Conservation (phyloP, 345 rosid genomes). For the Populus tremula region DNA sequence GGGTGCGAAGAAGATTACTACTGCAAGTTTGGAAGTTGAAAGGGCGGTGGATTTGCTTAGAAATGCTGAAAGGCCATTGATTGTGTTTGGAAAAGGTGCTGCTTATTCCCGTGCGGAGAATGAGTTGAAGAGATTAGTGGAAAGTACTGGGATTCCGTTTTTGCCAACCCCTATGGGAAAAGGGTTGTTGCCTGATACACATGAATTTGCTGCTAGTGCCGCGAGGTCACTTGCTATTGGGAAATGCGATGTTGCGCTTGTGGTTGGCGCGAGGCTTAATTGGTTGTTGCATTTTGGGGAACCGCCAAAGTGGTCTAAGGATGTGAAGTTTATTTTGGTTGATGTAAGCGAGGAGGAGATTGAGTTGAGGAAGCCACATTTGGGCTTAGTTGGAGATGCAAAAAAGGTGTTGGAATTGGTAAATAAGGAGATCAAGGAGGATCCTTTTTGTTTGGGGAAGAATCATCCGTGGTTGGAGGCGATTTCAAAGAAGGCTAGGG, state of each 20-base stretch:
- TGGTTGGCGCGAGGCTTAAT: conserved; percentile 91
- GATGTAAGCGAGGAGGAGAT: conserved; percentile 81
- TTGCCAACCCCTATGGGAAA: conserved; percentile 98
- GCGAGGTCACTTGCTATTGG: conserved; percentile 97
- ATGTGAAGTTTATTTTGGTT: conserved; percentile 76
- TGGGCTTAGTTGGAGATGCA: conserved; percentile 84
- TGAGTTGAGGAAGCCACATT: conserved; percentile 64
- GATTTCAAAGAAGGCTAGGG: conserved; percentile 61
- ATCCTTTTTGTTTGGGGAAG: conserved; percentile 81
- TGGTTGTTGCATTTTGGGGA: conserved; percentile 97
- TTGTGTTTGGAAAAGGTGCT: conserved; percentile 93
- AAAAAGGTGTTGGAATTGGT: conserved; percentile 61
- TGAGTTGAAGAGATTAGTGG: conserved; percentile 68
- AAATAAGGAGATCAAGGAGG: conserved; percentile 80
- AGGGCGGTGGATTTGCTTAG: conserved; percentile 59
- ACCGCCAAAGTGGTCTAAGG: conserved; percentile 85
- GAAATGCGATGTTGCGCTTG: conserved; percentile 85
- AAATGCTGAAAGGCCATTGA: conserved; percentile 77
- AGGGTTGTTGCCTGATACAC: conserved; percentile 89
- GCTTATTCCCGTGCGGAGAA: conserved; percentile 78
- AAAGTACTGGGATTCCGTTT: conserved; percentile 77
- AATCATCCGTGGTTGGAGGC: conserved; percentile 81
- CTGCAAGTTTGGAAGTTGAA: conserved; percentile 50
- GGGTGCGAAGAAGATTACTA: conserved; percentile 1
- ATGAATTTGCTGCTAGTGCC: conserved; percentile 79